Evolutionary conservation across 768 basidiomycete species (phyloP), one percentile per base, ranked within the genome.

Genomic region (Lactifluus hygrophoroides): DNA sequence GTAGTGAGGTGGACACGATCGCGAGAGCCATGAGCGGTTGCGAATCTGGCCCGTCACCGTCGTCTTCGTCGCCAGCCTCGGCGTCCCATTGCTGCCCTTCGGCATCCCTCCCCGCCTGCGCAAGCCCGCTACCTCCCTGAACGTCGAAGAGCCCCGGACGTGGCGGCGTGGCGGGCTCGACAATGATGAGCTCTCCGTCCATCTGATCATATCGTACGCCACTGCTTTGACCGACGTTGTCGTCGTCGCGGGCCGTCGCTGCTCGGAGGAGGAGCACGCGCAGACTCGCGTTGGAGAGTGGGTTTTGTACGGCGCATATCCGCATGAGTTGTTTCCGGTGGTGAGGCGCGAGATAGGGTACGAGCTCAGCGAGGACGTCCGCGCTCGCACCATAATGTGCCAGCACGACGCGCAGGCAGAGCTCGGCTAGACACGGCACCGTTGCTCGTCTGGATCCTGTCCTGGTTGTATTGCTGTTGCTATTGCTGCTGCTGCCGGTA

Each of bases 111-210:
- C 3, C 32, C 46, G 2, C 44, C 51, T 21, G 13, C 46, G 11
- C 13, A 19, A 40, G 47, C 27, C 38, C 32, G n/a, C 34, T 37
- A 37, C 43, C 28, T 63, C 11, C 7, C 4, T 45, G 28, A 5
- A 5, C 9, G 3, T 14, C 37, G 14, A 84, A 79, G 58, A 75
- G 68, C 49, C 77, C 74, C 38, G 75, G 74, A 17, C 70, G 75
- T 3, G 83, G 65, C 7, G 69, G 62, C 9, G 77, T 77, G 23
- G 72, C 66, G 0, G 82, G 83, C 14, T 84, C 84, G 27, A 87
- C 76, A 23, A 90, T 67, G 37, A 89, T 67, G 11, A 88, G 70
- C 58, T 90, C 88, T 0, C 85, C 82, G 51, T 80, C 79, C 3
- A 77, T 75, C 8, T 54, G 58, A 65, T 85, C 81, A 1, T 79